Base-by-base conservation (phyloP, 1,284 basidiomycete genomes). In the Mycena sp. region DNA sequence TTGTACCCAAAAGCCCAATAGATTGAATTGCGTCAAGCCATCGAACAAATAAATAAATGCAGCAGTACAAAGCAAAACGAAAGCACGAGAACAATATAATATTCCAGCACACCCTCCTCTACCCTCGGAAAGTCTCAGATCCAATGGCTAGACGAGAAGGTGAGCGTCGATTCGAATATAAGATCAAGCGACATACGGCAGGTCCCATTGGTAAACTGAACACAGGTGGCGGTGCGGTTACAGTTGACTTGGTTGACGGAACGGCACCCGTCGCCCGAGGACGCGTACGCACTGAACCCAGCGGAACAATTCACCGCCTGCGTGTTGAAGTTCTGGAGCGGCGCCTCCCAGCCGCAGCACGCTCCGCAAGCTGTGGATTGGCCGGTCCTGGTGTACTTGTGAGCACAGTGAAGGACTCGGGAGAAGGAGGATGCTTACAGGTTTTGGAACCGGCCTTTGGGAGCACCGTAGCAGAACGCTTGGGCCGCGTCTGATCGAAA, bases 231-330 rank as follows among this genome's bases (percentile, higher is more conserved):
- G n/a, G 53, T 26, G n/a, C 14, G 19, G 21, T 19, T 35, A 23
- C 52, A 55, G 25, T 3, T 3, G 10, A 38, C 41, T 0, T 3
- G 5, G 30, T 6, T 17, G 9, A 11, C 5, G 21, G 45, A n/a
- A n/a, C n/a, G 43, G 28, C 61, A 63, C 38, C 61, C 61, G 30
- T n/a, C n/a, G 21, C 61, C 61, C 19, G 60, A 61, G 17, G 5
- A n/a, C 17, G 35, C 35, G 37, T 19, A 32, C 12, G 60, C n/a
- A 35, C 41, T 49, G 37, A 52, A 28, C 4, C 5, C 10, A 2
- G 45, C 30, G 30, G 52, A 23, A 52, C 60, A 61, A 9, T 56
- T 52, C 30, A 35, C 26, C 1, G 56, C 37, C 14, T 32, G 46
- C 23, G 58, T 23, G 29, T 63, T 63, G 43, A 26, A 25, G 37